Percentiles rank a stretch among this genome's conserved stretches.
phyloP scores from a whole-genome alignment of 2,329 filamentous ascomycete genomes.

The Aureobasidium namibiae region DNA sequence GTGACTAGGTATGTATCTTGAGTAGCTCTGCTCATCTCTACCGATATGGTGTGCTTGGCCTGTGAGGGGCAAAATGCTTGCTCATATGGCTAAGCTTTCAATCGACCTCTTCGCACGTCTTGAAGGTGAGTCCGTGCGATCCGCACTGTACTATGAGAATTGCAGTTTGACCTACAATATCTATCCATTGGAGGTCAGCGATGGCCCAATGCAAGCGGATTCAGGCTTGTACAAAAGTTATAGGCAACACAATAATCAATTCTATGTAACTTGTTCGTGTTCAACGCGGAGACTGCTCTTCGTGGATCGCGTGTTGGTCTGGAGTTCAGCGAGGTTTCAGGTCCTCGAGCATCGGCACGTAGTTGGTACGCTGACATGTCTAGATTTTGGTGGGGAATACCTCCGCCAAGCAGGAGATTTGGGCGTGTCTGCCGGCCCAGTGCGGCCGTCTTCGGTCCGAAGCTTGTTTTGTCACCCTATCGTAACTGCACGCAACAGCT shows the following conservation, averaged over 20 bases:
- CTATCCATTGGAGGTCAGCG: background rate
- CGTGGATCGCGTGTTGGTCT: background rate
- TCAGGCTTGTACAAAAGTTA: background rate
- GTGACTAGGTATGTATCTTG: background rate
- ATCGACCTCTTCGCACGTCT: background rate
- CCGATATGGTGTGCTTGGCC: background rate
- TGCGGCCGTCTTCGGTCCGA: background rate
- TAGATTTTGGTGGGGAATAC: background rate
- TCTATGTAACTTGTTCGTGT: background rate
- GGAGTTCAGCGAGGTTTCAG: background rate
- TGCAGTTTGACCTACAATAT: background rate
- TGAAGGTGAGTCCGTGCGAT: background rate
- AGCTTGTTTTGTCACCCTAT: background rate
- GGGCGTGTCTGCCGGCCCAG: background rate
- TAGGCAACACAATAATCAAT: background rate
- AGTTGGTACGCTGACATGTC: background rate
- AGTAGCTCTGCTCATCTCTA: background rate
- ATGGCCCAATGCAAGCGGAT: background rate
- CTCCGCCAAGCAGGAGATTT: background rate
- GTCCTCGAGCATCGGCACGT: background rate
- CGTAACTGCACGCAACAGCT: background rate
- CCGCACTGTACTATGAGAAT: background rate
- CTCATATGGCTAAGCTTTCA: background rate
- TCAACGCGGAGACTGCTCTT: background rate
- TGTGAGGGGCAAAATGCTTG: background rate